Conservation (phyloP, 148 eudicot genomes). For the Rhododendron ferrugineum region DNA sequence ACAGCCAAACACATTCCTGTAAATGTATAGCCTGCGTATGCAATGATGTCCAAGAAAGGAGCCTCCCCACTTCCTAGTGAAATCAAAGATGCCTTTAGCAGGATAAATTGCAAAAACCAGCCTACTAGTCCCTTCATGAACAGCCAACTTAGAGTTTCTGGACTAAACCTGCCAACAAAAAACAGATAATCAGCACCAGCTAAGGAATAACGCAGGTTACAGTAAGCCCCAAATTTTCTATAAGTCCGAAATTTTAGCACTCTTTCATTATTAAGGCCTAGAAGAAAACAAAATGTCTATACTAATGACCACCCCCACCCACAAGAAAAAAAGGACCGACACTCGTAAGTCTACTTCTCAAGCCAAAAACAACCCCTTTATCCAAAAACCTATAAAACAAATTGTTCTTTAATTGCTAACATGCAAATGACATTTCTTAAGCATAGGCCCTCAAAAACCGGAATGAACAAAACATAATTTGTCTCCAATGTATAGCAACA, state of each 20-base stretch:
- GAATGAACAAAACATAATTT: too few relatives aligned
- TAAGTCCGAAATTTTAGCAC: background rate
- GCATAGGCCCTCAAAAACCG: too few relatives aligned
- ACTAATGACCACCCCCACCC: background rate
- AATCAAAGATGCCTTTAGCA: conserved; percentile 56
- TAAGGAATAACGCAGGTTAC: background rate
- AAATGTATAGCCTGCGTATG: conserved; percentile 65
- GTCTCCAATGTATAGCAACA: too few relatives aligned
- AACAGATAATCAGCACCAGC: background rate
- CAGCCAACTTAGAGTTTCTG: conserved; percentile 28
- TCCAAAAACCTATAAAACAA: too few relatives aligned
- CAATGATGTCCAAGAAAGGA: conserved; percentile 56
- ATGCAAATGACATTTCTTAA: too few relatives aligned
- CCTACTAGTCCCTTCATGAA: conserved; percentile 27
- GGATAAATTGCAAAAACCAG: conserved; percentile 43
- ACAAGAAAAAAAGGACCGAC: too few relatives aligned
- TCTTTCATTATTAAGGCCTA: background rate
- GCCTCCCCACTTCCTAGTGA: conserved; percentile 62
- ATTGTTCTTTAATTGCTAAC: too few relatives aligned
- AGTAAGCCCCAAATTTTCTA: background rate
- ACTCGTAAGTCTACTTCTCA: too few relatives aligned
- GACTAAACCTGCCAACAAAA: conserved; percentile 19
- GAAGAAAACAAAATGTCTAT: background rate
- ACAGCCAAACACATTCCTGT: conserved; percentile 55
- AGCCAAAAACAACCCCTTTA: too few relatives aligned